Evolutionary conservation across 495 filamentous ascomycete species (phyloP), one percentile per base, ranked within the genome.

Genomic region (Podospora pseudopauciseta): DNA sequence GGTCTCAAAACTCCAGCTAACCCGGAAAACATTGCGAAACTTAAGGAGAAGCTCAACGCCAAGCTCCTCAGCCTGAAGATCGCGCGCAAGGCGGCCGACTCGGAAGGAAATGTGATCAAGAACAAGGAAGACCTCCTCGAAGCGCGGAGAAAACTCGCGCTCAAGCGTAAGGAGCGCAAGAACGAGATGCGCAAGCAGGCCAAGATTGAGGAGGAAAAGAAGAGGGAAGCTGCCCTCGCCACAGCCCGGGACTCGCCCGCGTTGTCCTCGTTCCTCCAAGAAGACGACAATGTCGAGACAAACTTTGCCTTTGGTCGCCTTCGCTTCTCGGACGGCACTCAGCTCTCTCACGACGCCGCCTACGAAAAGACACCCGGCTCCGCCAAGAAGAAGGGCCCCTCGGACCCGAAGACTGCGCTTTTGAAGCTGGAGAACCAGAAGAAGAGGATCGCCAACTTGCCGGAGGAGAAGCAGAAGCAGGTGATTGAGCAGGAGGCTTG

Each of bases 401-500:
- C 87, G 64, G 95, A 99, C 75, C 84, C 92, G 13, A 89, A 89
- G 69, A 90, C 92, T 26, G 78, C 91, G 81, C 72, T 93, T 82
- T 79, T 84, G 77, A 76, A 93, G 79, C 65, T 87, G 82, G 84
- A 92, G 86, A 79, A 91, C 82, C 85, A 91, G 84, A 85, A 90
- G 78, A 77, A 87, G 67, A 82, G 92, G 55, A 73, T 97, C 49
- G 85, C 84, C 34, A 83, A 79, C 34, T 86, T 97, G 78, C 87
- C 91, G 69, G 86, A 88, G 3, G 85, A 87, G 69, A 94, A 97
- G 80, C 90, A 88, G 55, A 89, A 87, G 61, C 90, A 95, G 65
- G 86, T 98, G 23, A 87, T 91, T 68, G 93, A 97, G 79, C 97
- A 97, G 81, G 94, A 99, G 74, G 78, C 88, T 62, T 99, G 95